These are phyloP conservation scores for Kernera saxatilis DNA, from an alignment of 345 rosid species.

Conservation along the genomic window DNA sequence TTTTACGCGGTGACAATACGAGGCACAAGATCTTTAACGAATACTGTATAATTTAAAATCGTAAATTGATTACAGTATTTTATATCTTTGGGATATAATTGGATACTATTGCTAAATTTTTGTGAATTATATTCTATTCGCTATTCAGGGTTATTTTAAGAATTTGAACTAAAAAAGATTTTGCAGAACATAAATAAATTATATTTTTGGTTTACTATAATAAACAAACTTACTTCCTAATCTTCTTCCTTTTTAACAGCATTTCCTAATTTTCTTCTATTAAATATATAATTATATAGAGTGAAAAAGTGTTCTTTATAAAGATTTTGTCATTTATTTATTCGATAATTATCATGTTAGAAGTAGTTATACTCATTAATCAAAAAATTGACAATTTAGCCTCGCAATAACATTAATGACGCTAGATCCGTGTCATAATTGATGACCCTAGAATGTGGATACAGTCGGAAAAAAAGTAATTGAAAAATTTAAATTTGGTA, in stretches of 20 bases:
- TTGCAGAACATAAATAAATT: neutral
- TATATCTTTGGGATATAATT: neutral
- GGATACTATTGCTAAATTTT: neutral
- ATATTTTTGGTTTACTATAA: neutral
- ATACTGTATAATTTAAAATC: neutral
- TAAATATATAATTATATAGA: neutral
- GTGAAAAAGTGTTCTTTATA: neutral
- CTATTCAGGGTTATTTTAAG: neutral
- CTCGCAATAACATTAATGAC: neutral
- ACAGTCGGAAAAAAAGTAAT: neutral
- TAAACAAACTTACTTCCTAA: neutral
- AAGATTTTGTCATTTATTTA: neutral
- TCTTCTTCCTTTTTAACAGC: too few species aligned
- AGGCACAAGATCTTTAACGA: slow-evolving; percentile 7
- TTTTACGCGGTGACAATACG: slow-evolving; percentile 2
- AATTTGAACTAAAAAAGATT: neutral
- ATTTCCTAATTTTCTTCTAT: neutral
- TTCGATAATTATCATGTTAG: neutral
- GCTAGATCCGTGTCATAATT: neutral
- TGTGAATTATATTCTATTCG: too few species aligned
- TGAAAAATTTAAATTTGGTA: neutral
- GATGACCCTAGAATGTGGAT: neutral
- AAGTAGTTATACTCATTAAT: neutral
- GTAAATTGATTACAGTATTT: neutral
- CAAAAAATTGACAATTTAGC: neutral